Base-by-base conservation (phyloP, 257 asterid genomes). In the Solanum chiquidenum region DNA sequence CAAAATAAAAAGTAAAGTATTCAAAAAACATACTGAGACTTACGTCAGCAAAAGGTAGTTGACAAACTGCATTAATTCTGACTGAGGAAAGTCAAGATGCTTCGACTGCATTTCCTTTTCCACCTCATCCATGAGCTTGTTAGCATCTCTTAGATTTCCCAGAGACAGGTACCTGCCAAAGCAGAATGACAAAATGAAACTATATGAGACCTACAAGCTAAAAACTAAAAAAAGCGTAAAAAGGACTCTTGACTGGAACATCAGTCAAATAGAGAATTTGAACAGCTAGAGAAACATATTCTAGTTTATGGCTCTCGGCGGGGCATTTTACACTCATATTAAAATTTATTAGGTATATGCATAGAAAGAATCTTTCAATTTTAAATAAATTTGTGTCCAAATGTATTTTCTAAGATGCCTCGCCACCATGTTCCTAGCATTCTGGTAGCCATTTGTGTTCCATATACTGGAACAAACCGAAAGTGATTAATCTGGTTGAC, bases 121-220 rank as follows among this genome's bases (percentile, higher is more conserved):
- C 89, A 95, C 87, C 84, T 96, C 98, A 89, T 95, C 98, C 95
- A 94, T 89, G 52, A 95, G 94, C 89, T 85, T 88, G 89, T 96
- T 96, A 77, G 99, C 99, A 92, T 97, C 99, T 94, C 98, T 93
- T 88, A 97, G 90, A 93, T 95, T 97, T 84, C 99, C 99, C 82
- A 92, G 93, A 83, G 98, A 94, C 89, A 96, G 88, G 89, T 96
- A 95, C 99, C 99, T 97, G 68, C 68, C 85, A 80, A 79, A 88
- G 29, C 38, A 27, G 16, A 40, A 68, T 42, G 66, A 83, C 35
- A 76, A 44, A 68, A 31, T 62, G 44, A 29, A 83, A 71, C 68
- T 18, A 16, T 80, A 80, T 8, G 10, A 42, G 12, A 27, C 42
- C 29, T 46, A 29, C 85, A 44, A 35, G 42, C 9, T 40, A 18